Evolutionary conservation across 2,329 filamentous ascomycete species (phyloP).

Genomic region (Exophiala alcalophila): DNA sequence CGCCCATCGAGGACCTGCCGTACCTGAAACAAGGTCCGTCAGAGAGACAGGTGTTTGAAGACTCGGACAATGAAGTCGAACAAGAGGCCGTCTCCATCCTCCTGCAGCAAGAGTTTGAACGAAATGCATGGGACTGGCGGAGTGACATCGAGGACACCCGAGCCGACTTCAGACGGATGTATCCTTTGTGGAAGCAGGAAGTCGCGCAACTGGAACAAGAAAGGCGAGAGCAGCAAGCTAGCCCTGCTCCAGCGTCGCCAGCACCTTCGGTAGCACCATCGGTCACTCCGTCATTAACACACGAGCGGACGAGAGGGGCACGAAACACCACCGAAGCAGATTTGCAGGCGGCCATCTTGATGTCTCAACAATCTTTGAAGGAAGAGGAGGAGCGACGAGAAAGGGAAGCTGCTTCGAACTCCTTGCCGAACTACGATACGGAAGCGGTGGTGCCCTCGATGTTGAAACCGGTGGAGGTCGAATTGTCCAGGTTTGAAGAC

Average conservation of each 20-base stretch:
- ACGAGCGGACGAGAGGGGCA: constrained; percentile 43
- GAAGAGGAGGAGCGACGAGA: constrained; percentile 46
- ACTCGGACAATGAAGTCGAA: constrained; percentile 42
- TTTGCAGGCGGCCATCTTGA: constrained; percentile 47
- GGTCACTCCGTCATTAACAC: constrained; percentile 34
- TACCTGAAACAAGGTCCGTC: constrained; percentile 45
- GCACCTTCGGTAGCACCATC: constrained; percentile 32
- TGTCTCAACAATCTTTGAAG: constrained; percentile 48
- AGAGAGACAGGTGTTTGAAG: constrained; percentile 45
- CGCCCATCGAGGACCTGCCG: constrained; percentile 45
- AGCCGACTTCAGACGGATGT: constrained; percentile 41
- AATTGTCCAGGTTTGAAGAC: constrained; percentile 45
- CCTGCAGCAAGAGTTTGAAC: constrained; percentile 39
- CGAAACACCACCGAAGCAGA: constrained; percentile 51
- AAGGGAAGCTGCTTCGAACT: constrained; percentile 43
- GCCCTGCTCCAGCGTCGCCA: constrained; percentile 38
- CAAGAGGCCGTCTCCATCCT: constrained; percentile 41
- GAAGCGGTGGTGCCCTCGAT: constrained; percentile 50
- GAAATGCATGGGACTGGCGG: constrained; percentile 39
- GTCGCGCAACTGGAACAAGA: constrained; percentile 44
- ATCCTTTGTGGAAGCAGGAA: constrained; percentile 46
- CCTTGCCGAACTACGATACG: constrained; percentile 43
- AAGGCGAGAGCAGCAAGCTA: constrained; percentile 38
- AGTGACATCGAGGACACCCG: constrained; percentile 41
- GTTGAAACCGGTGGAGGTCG: constrained; percentile 42